Evolutionary conservation across 177 flowering plant species (phyloP).

Genomic region (Telopea speciosissima): DNA sequence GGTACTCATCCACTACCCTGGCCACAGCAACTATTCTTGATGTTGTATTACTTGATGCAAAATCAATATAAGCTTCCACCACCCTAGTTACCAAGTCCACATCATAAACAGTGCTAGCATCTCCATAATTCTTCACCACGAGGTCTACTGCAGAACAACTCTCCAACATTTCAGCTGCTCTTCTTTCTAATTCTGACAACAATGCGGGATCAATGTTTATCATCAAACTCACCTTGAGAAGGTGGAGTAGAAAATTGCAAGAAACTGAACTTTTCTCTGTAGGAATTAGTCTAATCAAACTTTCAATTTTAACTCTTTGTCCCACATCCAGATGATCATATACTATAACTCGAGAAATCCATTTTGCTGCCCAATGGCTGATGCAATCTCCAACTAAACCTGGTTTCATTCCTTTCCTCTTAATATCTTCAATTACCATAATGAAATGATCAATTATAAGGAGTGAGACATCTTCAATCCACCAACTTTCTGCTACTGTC

Average conservation of each 20-base stretch:
- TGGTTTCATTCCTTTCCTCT: slow-evolving; percentile 28
- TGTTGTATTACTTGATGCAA: slow-evolving; percentile 10
- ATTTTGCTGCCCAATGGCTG: slow-evolving; percentile 34
- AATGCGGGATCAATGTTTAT: slow-evolving; percentile 22
- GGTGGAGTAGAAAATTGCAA: slow-evolving; percentile 40
- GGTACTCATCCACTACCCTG: slow-evolving; percentile 38
- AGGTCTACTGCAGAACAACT: slow-evolving; percentile 29
- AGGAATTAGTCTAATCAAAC: slow-evolving; percentile 38
- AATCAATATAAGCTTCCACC: slow-evolving; percentile 27
- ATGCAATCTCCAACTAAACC: slow-evolving; percentile 35
- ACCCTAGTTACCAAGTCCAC: slow-evolving; percentile 24
- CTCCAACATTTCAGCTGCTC: slow-evolving; percentile 32
- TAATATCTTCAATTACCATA: slow-evolving; percentile 27
- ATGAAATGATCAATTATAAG: slow-evolving; percentile 43
- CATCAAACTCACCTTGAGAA: slow-evolving; percentile 33
- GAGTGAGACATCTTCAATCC: slow-evolving; percentile 47
- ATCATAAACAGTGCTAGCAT: slow-evolving; percentile 24
- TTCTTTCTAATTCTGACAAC: slow-evolving; percentile 24
- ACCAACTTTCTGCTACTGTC: slow-evolving; percentile 29
- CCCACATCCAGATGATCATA: slow-evolving; percentile 6
- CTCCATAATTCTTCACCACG: slow-evolving; percentile 27
- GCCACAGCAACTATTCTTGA: slow-evolving; percentile 25
- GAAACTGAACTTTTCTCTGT: slow-evolving; percentile 29
- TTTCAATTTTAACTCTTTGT: slow-evolving; percentile 24
- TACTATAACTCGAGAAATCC: slow-evolving; percentile 22